These are phyloP conservation scores for Mortierella hygrophila DNA, from an alignment of 192 early-diverging fungal species.

Conservation along the genomic window DNA sequence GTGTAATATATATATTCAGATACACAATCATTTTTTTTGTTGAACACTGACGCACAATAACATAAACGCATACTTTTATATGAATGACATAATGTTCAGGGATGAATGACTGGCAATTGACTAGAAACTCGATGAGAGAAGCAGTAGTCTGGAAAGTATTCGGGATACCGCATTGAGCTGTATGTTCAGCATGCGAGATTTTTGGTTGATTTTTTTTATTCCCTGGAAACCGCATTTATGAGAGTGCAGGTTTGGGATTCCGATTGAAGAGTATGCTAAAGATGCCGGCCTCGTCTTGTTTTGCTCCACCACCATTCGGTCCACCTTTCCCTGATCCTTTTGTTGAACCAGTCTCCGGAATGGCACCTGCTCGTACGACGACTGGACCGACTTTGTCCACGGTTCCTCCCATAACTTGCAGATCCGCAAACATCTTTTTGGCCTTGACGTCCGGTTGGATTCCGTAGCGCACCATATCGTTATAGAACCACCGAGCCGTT, in stretches of 20 bases:
- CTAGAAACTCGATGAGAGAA: too few species aligned
- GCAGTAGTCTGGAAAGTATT: too few species aligned
- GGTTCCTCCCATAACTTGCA: conserved; percentile 37
- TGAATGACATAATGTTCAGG: too few species aligned
- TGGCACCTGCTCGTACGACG: not conserved
- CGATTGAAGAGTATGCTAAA: conserved; percentile 41
- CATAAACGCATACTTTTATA: too few species aligned
- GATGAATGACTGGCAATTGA: too few species aligned
- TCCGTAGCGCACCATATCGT: conserved; percentile 48
- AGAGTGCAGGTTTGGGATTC: conserved; percentile 23
- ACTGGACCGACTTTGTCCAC: conserved; percentile 18
- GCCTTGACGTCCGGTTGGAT: conserved; percentile 24
- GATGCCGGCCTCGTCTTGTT: conserved; percentile 1
- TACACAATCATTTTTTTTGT: not conserved
- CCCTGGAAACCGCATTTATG: not conserved
- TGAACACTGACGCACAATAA: too few species aligned
- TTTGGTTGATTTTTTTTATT: not conserved
- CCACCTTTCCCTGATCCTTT: not conserved
- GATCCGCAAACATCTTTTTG: conserved; percentile 40
- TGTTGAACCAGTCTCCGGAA: not conserved
- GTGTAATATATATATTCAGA: not conserved
- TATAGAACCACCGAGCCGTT: conserved; percentile 48
- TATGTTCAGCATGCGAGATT: too few species aligned
- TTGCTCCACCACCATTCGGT: not conserved
- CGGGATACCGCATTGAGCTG: too few species aligned